Evolutionary conservation across 495 filamentous ascomycete genomes (phyloP), one percentile per base, ranked within the genome.

Genomic region (Letharia columbiana): DNA sequence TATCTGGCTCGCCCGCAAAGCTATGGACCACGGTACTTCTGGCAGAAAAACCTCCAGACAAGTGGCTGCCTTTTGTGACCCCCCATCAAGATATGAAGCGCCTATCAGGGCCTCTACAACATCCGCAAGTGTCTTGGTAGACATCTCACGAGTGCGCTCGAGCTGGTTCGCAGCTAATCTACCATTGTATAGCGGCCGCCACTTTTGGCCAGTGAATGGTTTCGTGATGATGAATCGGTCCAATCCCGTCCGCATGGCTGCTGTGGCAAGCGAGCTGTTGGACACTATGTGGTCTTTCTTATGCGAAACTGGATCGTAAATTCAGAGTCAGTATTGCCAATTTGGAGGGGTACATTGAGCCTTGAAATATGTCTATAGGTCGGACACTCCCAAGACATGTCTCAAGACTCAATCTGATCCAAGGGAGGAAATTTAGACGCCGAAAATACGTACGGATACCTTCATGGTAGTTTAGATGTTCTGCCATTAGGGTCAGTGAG

Each of bases 91-190:
- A 70, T 82, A 96, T 3, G 90, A 80, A 0, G 89, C 89, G 2
- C 91, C 94, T 45, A 96, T 88, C 1, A 97, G 78, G 0, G 89
- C 84, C 73, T 98, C 94, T 15, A 97, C 84, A 0, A 96, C 90
- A 68, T 98, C 94, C 7, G 94, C 94, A 17, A 96, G 82, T 3
- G 86, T 84, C 71, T 98, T 98, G 10, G 83, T 88, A 3, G 90
- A 88, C 37, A 92, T 71, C 6, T 77, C 49, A 50, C 81, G 75
- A 57, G 70, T 71, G 42, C 68, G 54, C 4, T 74, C 60, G 17
- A 64, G 18, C 39, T 37, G 50, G 0, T 60, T 31, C 4, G 67
- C 40, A 17, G 67, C 61, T 23, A 82, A 71, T 17, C 86, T 76
- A 5, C 83, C 79, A 5, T 87, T 77, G 62, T 88, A 87, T 0